phyloP scores from a whole-genome alignment of 2,329 filamentous ascomycete genomes.

The Diatrype stigma region DNA sequence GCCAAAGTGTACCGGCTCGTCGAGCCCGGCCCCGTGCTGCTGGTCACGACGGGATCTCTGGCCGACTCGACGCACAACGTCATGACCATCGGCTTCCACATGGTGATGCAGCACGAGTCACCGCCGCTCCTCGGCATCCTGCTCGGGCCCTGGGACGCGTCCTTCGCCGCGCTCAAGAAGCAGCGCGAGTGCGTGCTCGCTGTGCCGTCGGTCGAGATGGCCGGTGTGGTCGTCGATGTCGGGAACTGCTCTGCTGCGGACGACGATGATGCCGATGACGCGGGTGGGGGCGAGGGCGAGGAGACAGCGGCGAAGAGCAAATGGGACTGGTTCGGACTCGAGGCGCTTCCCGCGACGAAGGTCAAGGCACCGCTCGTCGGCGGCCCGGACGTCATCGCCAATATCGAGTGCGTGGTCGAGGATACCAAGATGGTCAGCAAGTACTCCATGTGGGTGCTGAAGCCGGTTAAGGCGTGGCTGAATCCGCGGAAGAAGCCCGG shows the following conservation, averaged over 20 bases:
- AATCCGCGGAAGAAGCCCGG: constrained; percentile 21
- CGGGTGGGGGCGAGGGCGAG: constrained; percentile 1
- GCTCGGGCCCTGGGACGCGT: constrained; percentile 31
- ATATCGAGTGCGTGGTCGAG: constrained; percentile 32
- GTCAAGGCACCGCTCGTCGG: constrained; percentile 30
- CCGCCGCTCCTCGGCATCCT: constrained; percentile 28
- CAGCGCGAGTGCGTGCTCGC: constrained; percentile 30
- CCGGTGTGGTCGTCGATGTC: constrained; percentile 25
- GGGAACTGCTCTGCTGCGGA: constrained; percentile 29
- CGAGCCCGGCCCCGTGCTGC: constrained; percentile 30
- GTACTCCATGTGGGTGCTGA: constrained; percentile 31
- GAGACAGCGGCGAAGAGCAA: constrained; percentile 12
- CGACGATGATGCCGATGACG: constrained; percentile 1
- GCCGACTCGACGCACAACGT: constrained; percentile 29
- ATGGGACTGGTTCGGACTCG: constrained; percentile 26
- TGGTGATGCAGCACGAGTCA: constrained; percentile 32
- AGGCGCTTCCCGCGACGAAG: constrained; percentile 22
- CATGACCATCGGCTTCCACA: constrained; percentile 35
- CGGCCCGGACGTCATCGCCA: constrained; percentile 26
- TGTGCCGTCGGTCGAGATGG: constrained; percentile 27
- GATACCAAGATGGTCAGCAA: constrained; percentile 29
- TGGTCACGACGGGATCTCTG: constrained; percentile 29
- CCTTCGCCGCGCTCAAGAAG: constrained; percentile 24
- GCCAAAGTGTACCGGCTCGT: constrained; percentile 31
- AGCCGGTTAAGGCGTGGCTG: constrained; percentile 29